Percentiles rank a stretch among this genome's conserved stretches.
These are phyloP conservation scores for Camillea tinctor DNA, from an alignment of 2,329 filamentous ascomycete genomes.

Conservation along the genomic window DNA sequence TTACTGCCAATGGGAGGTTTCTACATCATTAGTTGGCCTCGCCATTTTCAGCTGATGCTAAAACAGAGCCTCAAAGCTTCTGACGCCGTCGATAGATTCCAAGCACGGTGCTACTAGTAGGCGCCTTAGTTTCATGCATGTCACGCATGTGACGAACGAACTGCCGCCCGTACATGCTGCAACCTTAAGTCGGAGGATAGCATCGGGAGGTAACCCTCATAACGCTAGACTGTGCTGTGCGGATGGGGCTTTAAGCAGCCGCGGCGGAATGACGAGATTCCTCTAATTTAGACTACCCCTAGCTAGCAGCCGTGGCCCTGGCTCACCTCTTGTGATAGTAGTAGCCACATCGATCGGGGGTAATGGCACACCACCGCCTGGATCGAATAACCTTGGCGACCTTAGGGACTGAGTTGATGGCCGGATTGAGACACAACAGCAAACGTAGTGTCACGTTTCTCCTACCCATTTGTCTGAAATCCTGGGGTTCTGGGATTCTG, in stretches of 20 bases:
- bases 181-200: neutral
- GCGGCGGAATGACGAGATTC: neutral
- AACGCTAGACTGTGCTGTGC: neutral
- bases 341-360: neutral
- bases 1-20: constrained; percentile 2
- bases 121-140: neutral
- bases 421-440: constrained; percentile 14
- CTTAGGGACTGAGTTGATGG: constrained; percentile 6
- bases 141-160: neutral
- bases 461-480: constrained; percentile 17
- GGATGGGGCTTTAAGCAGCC: neutral
- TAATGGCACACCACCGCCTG: neutral
- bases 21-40: constrained; percentile 14
- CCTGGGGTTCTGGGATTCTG: constrained; percentile 22
- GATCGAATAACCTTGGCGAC: constrained; percentile 3
- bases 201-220: neutral
- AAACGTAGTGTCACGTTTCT: constrained; percentile 16
- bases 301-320: neutral
- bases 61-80: constrained; percentile 2
- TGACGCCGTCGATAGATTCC: constrained; percentile 4
- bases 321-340: neutral
- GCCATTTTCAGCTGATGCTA: constrained; percentile 13
- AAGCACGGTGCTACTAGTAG: neutral
- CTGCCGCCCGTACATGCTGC: neutral
- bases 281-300: neutral